These are phyloP conservation scores for Neurospora pannonica DNA, from an alignment of 495 filamentous ascomycete species.

Conservation along the genomic window DNA sequence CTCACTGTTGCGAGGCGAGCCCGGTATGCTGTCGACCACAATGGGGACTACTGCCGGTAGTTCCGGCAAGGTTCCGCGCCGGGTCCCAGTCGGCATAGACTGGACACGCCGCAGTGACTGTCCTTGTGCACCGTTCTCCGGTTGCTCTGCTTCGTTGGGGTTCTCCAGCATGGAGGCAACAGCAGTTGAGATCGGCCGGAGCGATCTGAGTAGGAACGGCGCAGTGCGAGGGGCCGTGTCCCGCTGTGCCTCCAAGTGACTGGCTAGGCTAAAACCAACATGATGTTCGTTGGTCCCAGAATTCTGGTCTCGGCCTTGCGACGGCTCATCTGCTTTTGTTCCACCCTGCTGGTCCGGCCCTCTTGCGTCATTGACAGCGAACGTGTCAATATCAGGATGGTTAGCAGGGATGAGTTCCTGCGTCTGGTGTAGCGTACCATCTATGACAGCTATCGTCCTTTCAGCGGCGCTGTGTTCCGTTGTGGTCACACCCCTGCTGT, in stretches of 20 bases:
- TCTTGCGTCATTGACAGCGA: not conserved
- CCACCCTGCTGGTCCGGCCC: not conserved
- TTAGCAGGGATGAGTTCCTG: not conserved
- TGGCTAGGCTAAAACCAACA: slow-evolving; percentile 27
- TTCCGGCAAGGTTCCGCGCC: slow-evolving; percentile 17
- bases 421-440: not conserved
- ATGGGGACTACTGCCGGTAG: slow-evolving; percentile 14
- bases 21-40: slow-evolving; percentile 1
- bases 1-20: not conserved
- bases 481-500: not conserved
- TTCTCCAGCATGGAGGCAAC: slow-evolving; percentile 29
- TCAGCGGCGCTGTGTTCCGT: not conserved
- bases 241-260: slow-evolving; percentile 7
- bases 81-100: slow-evolving; percentile 27
- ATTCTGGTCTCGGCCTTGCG: not conserved
- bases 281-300: slow-evolving; percentile 10
- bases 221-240: slow-evolving; percentile 8
- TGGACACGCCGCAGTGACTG: slow-evolving; percentile 26
- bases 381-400: not conserved
- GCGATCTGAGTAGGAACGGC: slow-evolving; percentile 39
- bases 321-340: not conserved
- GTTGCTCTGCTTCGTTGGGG: not conserved
- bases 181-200: slow-evolving; percentile 49
- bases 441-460: not conserved
- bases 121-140: slow-evolving; percentile 14